phyloP scores from a whole-genome alignment of 305 asterid species.

The Plantago lanceolata region DNA sequence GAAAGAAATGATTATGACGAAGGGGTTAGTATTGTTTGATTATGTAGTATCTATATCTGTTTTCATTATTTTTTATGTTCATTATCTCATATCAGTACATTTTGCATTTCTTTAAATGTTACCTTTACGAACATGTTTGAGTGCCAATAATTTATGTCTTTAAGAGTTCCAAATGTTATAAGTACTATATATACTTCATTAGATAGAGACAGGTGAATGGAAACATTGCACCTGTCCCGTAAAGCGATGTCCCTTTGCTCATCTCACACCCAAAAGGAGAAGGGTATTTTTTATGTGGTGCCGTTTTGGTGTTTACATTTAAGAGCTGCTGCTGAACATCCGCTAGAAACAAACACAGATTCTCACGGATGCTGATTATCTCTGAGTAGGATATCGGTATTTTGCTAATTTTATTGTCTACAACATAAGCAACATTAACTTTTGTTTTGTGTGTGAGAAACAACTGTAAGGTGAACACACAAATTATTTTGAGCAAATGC shows the following conservation, averaged over 20 bases:
- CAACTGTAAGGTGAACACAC: neutral
- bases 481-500: neutral
- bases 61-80: slow-evolving; percentile 10
- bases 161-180: slow-evolving; percentile 8
- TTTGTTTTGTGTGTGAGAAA: neutral
- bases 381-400: neutral
- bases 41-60: slow-evolving; percentile 17
- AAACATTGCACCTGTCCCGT: neutral
- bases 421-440: neutral
- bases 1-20: slow-evolving; percentile 85
- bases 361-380: neutral
- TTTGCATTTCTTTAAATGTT: neutral
- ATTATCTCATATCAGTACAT: neutral
- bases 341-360: neutral
- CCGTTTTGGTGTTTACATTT: neutral
- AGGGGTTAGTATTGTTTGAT: slow-evolving; percentile 51
- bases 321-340: neutral
- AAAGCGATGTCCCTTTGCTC: neutral
- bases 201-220: neutral
- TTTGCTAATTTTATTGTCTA: neutral
- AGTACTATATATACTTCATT: slow-evolving; percentile 14
- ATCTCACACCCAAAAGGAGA: neutral
- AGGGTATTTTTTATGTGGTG: neutral
- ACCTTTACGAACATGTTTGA: neutral
- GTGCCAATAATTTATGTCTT: neutral